Evolutionary conservation across 2,329 filamentous ascomycete species (phyloP).

Genomic region (Albifimbria verrucaria): DNA sequence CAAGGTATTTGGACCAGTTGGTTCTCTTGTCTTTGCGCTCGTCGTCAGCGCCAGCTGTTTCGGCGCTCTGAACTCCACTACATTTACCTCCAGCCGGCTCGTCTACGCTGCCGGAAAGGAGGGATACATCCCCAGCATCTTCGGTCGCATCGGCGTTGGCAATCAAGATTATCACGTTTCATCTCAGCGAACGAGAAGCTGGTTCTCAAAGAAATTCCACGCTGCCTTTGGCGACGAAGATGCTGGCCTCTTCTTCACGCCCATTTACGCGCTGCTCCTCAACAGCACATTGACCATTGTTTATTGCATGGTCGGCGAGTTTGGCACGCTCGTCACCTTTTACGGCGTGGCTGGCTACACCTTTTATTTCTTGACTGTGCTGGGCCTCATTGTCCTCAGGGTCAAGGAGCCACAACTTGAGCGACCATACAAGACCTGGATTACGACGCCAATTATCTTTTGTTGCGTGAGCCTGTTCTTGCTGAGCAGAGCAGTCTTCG

Average conservation of each 20-base stretch:
- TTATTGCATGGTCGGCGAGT: conserved; percentile 87
- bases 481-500: conserved; percentile 82
- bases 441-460: conserved; percentile 94
- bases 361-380: conserved; percentile 94
- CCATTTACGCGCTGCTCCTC: conserved; percentile 84
- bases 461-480: conserved; percentile 96
- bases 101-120: conserved; percentile 95
- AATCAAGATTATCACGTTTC: conserved; percentile 36
- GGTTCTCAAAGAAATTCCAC: conserved; percentile 56
- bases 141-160: conserved; percentile 76
- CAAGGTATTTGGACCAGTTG: conserved; percentile 82
- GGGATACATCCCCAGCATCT: conserved; percentile 81
- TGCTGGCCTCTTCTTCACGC: conserved; percentile 83
- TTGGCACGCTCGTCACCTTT: conserved; percentile 88
- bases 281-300: conserved; percentile 70
- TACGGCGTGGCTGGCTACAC: conserved; percentile 97
- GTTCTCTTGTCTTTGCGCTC: conserved; percentile 79
- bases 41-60: conserved; percentile 91
- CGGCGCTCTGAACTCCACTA: conserved; percentile 88
- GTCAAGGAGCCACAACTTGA: conserved; percentile 85
- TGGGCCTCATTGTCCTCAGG: conserved; percentile 86
- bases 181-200: conserved; percentile 48
- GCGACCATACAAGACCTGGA: conserved; percentile 93
- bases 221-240: conserved; percentile 72
- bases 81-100: conserved; percentile 87